Evolutionary conservation across 2,329 filamentous ascomycete genomes (phyloP).

Genomic region (Plenodomus tracheiphilus): DNA sequence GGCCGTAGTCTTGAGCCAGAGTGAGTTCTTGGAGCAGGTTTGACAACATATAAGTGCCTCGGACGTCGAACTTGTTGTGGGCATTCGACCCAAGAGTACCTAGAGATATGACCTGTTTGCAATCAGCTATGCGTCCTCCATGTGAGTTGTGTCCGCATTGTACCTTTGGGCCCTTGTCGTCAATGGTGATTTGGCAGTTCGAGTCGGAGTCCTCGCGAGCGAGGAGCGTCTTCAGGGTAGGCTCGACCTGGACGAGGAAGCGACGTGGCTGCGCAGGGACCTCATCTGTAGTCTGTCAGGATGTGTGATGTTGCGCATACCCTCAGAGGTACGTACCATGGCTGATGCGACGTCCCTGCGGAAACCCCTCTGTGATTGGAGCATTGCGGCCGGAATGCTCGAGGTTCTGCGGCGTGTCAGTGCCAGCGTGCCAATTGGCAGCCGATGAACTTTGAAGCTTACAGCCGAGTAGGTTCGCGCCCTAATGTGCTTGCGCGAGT

Average conservation of each 20-base stretch:
- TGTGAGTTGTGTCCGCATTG: constrained; percentile 8
- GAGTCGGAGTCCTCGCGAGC: constrained; percentile 89
- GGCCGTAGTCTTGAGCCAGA: constrained; percentile 86
- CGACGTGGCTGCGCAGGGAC: constrained; percentile 68
- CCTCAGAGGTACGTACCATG: constrained; percentile 35
- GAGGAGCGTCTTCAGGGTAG: constrained; percentile 76
- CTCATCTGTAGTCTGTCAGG: constrained; percentile 65
- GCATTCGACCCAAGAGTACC: constrained; percentile 86
- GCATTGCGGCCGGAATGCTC: constrained; percentile 38
- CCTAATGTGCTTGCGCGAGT: constrained; percentile 51
- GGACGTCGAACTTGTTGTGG: constrained; percentile 84
- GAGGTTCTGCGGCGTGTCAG: constrained; percentile 31
- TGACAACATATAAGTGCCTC: constrained; percentile 95
- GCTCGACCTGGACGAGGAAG: constrained; percentile 85
- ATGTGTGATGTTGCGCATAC: neutral
- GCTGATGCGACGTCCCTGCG: constrained; percentile 41
- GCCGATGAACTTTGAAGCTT: constrained; percentile 28
- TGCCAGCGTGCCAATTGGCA: neutral
- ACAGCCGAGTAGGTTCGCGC: constrained; percentile 61
- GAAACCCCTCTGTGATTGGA: constrained; percentile 26
- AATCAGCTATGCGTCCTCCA: constrained; percentile 24
- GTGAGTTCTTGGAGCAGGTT: constrained; percentile 95
- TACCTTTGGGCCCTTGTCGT: constrained; percentile 91
- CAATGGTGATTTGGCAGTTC: constrained; percentile 97
- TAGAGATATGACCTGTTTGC: constrained; percentile 70